These are phyloP conservation scores for Penicillium sp. DNA, from an alignment of 2,329 filamentous ascomycete species.

Conservation along the genomic window DNA sequence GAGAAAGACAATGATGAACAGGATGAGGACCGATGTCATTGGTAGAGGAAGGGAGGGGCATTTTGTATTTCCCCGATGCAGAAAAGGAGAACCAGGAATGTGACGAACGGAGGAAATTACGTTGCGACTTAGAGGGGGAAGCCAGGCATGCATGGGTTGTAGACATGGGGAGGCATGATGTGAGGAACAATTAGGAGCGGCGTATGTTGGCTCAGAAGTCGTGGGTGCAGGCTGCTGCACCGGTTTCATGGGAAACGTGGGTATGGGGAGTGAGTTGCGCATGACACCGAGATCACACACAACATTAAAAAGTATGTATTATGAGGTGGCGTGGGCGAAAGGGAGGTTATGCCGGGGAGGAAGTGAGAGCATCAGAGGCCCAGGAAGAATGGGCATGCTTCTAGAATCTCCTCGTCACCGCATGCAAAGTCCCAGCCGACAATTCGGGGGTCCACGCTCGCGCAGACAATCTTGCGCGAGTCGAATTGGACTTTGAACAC, in stretches of 20 bases:
- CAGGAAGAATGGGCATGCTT: conserved; percentile 76
- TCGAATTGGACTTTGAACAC: conserved; percentile 99
- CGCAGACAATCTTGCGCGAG: conserved; percentile 88
- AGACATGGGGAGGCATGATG: background rate
- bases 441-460: conserved; percentile 86
- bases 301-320: background rate
- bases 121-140: background rate
- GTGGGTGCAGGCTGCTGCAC: background rate
- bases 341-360: too few relatives aligned
- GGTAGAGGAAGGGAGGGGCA: background rate
- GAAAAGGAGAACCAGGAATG: background rate
- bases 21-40: background rate
- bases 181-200: background rate
- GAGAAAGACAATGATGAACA: background rate
- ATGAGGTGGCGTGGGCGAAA: background rate
- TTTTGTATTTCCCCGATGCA: background rate
- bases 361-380: conserved; percentile 31
- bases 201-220: background rate
- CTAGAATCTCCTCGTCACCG: conserved; percentile 75
- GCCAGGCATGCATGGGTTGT: background rate
- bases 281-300: background rate
- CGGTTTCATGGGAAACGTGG: background rate
- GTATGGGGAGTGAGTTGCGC: background rate
- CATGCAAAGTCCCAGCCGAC: conserved; percentile 98
- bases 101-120: background rate